Percentiles rank a stretch among this genome's conserved stretches.
Conservation (phyloP, 306 rosid species). For the Cicer judaicum region DNA sequence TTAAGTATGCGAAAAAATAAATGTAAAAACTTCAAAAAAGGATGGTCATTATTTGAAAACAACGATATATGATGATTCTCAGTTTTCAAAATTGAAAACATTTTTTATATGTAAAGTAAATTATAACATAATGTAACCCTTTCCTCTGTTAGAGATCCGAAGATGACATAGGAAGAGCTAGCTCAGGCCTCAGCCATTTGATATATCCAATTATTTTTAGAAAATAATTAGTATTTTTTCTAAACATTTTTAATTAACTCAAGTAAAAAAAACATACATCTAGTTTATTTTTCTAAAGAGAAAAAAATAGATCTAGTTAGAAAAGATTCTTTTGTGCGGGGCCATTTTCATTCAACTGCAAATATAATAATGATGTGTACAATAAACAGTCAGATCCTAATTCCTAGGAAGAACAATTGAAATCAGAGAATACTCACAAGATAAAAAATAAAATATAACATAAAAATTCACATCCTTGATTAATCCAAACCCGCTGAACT, state of each 20-base stretch:
- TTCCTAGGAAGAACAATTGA: slow-evolving; percentile 34
- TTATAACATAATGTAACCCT: neutral
- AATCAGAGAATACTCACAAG: slow-evolving; percentile 27
- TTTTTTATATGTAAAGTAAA: neutral
- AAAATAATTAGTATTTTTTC: too few relatives aligned
- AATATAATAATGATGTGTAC: slow-evolving; percentile 59
- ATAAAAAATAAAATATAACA: slow-evolving; percentile 27
- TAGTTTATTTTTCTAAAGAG: too few relatives aligned
- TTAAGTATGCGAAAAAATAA: too few relatives aligned
- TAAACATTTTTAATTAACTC: too few relatives aligned
- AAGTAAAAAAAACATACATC: too few relatives aligned
- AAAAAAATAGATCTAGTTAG: neutral
- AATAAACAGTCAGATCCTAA: slow-evolving; percentile 54
- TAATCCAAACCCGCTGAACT: slow-evolving; percentile 42
- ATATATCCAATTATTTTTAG: too few relatives aligned
- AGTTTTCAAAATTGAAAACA: neutral
- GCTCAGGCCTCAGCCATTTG: too few relatives aligned
- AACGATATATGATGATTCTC: too few relatives aligned
- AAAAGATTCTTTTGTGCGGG: neutral
- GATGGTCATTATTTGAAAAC: too few relatives aligned
- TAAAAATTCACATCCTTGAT: slow-evolving; percentile 34
- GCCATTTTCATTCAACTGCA: slow-evolving; percentile 41
- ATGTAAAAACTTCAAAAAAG: too few relatives aligned
- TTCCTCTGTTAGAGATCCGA: neutral
- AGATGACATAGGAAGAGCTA: too few relatives aligned